Base-by-base conservation (phyloP, 2,329 filamentous ascomycete genomes). In the Fusarium duplospermum region DNA sequence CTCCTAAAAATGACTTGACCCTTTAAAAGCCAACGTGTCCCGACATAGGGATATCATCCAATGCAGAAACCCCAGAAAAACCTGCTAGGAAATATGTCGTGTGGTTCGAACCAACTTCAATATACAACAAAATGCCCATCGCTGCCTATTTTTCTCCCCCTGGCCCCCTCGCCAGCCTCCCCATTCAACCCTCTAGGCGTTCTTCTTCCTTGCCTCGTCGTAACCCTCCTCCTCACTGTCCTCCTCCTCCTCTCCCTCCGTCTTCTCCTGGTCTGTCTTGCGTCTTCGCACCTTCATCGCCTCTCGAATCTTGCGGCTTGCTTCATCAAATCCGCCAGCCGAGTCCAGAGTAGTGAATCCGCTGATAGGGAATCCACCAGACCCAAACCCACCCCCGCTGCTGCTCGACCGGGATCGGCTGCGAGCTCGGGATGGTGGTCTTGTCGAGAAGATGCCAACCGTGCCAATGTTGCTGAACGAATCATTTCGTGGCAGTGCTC, bases 391-490 rank as follows among this genome's bases (percentile, higher is more conserved):
- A 29, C 90, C 90, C 45, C 91, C 90, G 70, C 88, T 89, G 71
- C 91, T 94, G 81, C 92, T 90, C 77, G 90, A 94, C 60, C 92
- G 88, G 77, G 91, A 93, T 29, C 93, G 88, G 74, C 89, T 92
- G 66, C 91, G 89, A 61, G 89, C 92, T n/a, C 94, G 91, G 61
- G 93, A 97, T n/a, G 93, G 89, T 6, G 95, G 95, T 33, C 94
- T 89, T 18, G 94, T 96, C 4, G 95, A 94, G 84, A 98, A 99
- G 84, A 99, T 92, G 70, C 93, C 94, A 75, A 98, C 93, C 58
- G 90, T 91, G 14, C 94, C 93, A 73, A 98, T 93, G 82, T 98
- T 96, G 82, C 92, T 92, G 85, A 98, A 98, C 1, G 94, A 96
- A 83, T 98, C 96, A 85, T 98, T 98, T 69, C 93, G 92, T 10